Evolutionary conservation across 306 rosid genomes (phyloP).

Genomic region (Rosa persica): DNA sequence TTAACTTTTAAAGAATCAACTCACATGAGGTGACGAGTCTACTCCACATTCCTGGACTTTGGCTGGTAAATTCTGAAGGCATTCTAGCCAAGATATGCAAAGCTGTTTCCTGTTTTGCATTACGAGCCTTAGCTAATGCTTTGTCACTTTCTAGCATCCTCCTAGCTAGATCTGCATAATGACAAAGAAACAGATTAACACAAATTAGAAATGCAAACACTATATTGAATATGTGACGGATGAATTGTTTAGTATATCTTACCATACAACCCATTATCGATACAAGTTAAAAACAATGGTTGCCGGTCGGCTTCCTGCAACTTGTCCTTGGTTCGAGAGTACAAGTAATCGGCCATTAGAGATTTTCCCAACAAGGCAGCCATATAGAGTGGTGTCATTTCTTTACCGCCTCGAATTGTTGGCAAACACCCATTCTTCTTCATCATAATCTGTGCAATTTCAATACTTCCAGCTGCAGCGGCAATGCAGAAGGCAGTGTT

Average conservation of each 20-base stretch:
- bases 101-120: neutral
- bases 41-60: conserved; percentile 10
- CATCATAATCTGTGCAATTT: conserved; percentile 21
- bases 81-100: conserved; percentile 30
- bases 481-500: conserved; percentile 20
- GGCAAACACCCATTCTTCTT: neutral
- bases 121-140: neutral
- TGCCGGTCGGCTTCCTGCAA: neutral
- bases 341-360: neutral
- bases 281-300: neutral
- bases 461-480: conserved; percentile 11
- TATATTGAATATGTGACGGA: neutral
- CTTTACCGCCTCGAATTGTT: neutral
- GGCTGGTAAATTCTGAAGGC: conserved; percentile 1
- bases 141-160: neutral
- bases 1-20: neutral
- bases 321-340: neutral
- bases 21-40: conserved; percentile 10
- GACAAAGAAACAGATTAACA: no score
- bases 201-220: neutral
- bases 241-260: neutral
- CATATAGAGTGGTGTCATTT: conserved; percentile 8
- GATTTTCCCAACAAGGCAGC: conserved; percentile 9
- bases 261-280: conserved; percentile 10
- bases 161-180: conserved; percentile 20